phyloP scores from a whole-genome alignment of 768 basidiomycete genomes.

The Xerocomellus intermedius region DNA sequence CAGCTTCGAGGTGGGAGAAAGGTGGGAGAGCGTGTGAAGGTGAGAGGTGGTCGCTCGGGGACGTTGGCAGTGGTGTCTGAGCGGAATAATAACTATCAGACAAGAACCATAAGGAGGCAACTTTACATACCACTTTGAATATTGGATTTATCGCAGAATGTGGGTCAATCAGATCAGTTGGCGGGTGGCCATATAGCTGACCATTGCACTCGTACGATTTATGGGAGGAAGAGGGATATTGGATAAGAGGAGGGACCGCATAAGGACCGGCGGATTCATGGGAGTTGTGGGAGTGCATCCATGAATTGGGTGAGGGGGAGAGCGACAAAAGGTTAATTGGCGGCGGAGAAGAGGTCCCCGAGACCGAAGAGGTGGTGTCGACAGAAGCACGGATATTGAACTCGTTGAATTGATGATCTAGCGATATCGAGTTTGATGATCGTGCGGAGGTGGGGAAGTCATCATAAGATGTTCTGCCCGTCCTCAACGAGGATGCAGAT shows the following conservation, averaged over 20 bases:
- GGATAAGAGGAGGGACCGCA: slow-evolving; percentile 35
- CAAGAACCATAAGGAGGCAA: neutral
- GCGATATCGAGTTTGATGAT: slow-evolving; percentile 76
- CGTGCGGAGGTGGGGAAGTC: slow-evolving; percentile 72
- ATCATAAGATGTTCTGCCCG: slow-evolving; percentile 56
- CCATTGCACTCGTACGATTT: slow-evolving; percentile 53
- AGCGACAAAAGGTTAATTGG: slow-evolving; percentile 73
- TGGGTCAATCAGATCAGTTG: slow-evolving; percentile 58
- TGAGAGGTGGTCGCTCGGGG: slow-evolving; percentile 38
- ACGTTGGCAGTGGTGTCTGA: slow-evolving; percentile 54
- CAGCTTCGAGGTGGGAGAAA: slow-evolving; percentile 79
- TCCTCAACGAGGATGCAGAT: slow-evolving; percentile 69
- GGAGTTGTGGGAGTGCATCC: slow-evolving; percentile 47
- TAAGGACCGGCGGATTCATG: slow-evolving; percentile 41
- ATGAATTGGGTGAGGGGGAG: slow-evolving; percentile 61
- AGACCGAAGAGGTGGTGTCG: slow-evolving; percentile 53
- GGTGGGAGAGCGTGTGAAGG: slow-evolving; percentile 62
- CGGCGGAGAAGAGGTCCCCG: slow-evolving; percentile 71
- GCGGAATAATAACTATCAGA: slow-evolving; percentile 7
- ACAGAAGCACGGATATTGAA: slow-evolving; percentile 71
- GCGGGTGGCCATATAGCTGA: slow-evolving; percentile 52
- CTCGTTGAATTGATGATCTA: slow-evolving; percentile 76
- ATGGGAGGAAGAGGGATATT: slow-evolving; percentile 39
- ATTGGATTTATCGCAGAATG: slow-evolving; percentile 80
- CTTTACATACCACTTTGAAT: slow-evolving; percentile 80